Evolutionary conservation across 2,329 filamentous ascomycete species (phyloP).

Genomic region (Trichoderma breve): DNA sequence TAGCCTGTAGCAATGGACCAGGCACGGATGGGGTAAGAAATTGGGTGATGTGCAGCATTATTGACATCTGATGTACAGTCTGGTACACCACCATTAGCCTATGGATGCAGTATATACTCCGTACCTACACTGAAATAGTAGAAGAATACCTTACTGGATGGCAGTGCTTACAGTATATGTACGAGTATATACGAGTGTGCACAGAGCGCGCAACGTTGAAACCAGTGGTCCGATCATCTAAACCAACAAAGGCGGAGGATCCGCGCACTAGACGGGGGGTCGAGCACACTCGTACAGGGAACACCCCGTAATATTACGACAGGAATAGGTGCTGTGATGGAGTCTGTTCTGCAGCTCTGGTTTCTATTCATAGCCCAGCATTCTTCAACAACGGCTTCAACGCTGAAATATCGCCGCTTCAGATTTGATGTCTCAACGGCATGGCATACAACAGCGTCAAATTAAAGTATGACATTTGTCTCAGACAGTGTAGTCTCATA

Average conservation of each 20-base stretch:
- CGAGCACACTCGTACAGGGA: background rate
- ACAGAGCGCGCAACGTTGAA: background rate
- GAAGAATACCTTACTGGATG: background rate
- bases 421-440: background rate
- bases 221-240: background rate
- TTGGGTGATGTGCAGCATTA: background rate
- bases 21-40: background rate
- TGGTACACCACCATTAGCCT: background rate
- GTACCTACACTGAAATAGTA: background rate
- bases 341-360: background rate
- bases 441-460: background rate
- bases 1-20: background rate
- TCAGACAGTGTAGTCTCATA: background rate
- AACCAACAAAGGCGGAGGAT: background rate
- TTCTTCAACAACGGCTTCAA: too few relatives aligned
- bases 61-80: background rate
- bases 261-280: conserved; percentile 2
- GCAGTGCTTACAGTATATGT: too few relatives aligned
- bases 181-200: too few relatives aligned
- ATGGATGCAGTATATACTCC: background rate
- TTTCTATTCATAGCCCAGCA: background rate
- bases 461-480: background rate
- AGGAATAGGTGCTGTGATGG: background rate
- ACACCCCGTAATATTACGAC: background rate
- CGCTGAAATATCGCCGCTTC: background rate